Evolutionary conservation across 352 stramenopile species (phyloP).

Genomic region (Globisporangium irregulare): DNA sequence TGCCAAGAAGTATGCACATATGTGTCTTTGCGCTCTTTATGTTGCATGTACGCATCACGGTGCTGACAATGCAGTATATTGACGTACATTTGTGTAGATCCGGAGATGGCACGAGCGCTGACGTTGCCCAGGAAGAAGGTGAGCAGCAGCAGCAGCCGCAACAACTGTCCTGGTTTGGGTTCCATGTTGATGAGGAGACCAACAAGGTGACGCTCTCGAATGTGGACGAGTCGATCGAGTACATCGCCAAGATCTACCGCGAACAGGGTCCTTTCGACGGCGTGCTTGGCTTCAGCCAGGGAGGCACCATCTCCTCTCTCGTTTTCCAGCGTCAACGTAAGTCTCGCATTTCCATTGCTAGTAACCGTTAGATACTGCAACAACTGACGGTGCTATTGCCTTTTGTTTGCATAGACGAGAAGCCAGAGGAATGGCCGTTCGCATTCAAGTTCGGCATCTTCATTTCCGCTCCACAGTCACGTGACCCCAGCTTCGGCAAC

Average conservation of each 20-base stretch:
- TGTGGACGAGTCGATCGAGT: slow-evolving; percentile 67
- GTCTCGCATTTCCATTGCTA: slow-evolving; percentile 8
- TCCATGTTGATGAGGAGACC: slow-evolving; percentile 40
- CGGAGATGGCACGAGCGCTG: slow-evolving; percentile 3
- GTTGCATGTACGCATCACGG: neutral
- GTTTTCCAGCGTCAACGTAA: slow-evolving; percentile 72
- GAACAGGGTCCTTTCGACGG: slow-evolving; percentile 83
- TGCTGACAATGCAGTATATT: neutral
- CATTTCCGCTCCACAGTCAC: slow-evolving; percentile 46
- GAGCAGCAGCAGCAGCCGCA: slow-evolving; percentile 13
- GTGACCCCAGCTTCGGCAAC: slow-evolving; percentile 43
- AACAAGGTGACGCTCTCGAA: slow-evolving; percentile 40
- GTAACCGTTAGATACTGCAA: neutral
- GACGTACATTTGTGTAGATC: neutral
- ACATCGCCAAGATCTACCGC: slow-evolving; percentile 53
- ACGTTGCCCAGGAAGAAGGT: slow-evolving; percentile 31
- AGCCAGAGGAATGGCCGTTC: slow-evolving; percentile 45
- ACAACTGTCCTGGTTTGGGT: slow-evolving; percentile 79
- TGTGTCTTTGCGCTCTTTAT: slow-evolving; percentile 2
- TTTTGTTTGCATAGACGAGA: slow-evolving; percentile 23
- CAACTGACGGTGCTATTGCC: neutral
- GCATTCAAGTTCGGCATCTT: slow-evolving; percentile 76
- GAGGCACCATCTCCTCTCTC: slow-evolving; percentile 62
- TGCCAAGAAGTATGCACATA: slow-evolving; percentile 39
- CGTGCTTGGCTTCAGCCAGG: slow-evolving; percentile 85